Base-by-base conservation (phyloP, 1,139 yeast genomes). In the Debaryomyces fabryi region DNA sequence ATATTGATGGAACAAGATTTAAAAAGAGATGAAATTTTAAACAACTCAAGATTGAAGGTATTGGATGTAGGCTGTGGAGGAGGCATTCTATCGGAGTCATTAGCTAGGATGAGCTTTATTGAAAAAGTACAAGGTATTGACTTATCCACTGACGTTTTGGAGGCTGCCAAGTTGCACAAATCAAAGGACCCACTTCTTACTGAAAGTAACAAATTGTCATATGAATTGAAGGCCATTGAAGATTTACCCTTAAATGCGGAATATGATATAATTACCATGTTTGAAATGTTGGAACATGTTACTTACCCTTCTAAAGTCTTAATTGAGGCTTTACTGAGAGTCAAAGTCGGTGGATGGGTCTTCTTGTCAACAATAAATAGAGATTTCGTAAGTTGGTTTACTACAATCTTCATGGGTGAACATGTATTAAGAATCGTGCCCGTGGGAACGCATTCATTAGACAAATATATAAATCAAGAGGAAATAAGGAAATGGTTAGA, bases 1-100 rank as follows among this genome's bases (percentile, higher is more conserved):
- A 82, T 86, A 33, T 57, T 74, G n/a, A 52, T 59, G 16, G 85
- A 82, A 51, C 81, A 81, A 51, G 74, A 76, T 12, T 57, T 55
- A 8, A 74, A 78, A 43, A 67, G 82, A 48, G 71, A 72, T 21
- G 71, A 72, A 38, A 56, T 81, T 34, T 63, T 76, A 39, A 51
- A 56, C 4, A 57, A 60, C 0, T 56, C 70, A 38, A 67, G 75
- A 44, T 68, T 82, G 46, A 67, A 69, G 12, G 92, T 85, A 0
- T 70, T 93, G 51, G 99, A 93, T 63, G 85, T 93, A 47, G 99
- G 99, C 0, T 95, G 99, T 63, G 99, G 99, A 20, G 99, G 99
- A 6, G 99, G 99, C 0, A 85, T 93, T 25, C 72, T 93, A 38
- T 74, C 92, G 4, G 99, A 93, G 63, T 85, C 96, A 1, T 68